Evolutionary conservation across 768 basidiomycete genomes (phyloP), one percentile per base, ranked within the genome.

Genomic region (Artomyces pyxidatus): DNA sequence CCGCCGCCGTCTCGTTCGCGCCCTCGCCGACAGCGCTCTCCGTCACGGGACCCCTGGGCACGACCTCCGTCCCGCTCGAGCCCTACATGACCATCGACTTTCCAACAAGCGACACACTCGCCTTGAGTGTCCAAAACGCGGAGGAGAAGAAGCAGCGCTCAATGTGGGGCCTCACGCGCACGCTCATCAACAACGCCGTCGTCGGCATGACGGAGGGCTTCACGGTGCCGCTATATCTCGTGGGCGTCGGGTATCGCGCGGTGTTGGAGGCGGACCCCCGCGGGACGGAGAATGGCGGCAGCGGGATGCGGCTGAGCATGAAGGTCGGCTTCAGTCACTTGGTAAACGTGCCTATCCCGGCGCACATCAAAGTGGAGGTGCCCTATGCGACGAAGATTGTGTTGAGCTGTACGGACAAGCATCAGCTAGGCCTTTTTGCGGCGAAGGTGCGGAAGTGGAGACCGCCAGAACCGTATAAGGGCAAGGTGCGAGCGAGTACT

Each of bases 391-490:
- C 91, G 1, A 86, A 88, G 68, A 91, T 97, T 49, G 65, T 83
- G 26, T 67, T 98, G 22, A 75, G 70, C 19, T 91, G 93, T 58
- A 87, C 80, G 47, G 86, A 96, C 70, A 97, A 97, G 65, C 87
- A 96, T 59, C 68, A 74, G 42, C 65, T 99, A 50, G 92, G 92
- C 1, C 72, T 89, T 55, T 95, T 95, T 62, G 88, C 92, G 0
- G 91, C 94, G 5, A 78, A 81, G 55, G 83, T 98, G 22, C 74
- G 93, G 53, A 76, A 75, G 51, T 85, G 83, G 70, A 78, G 95
- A 58, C 85, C 84, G 58, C 95, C 95, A 19, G 95, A 99, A 63
- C 94, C 93, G 14, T 99, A 97, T 69, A 91, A 97, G 69, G 95
- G 93, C 63, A 97, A 97, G 78, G 93, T 95, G 61, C 45, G 86